Conservation (phyloP, 345 rosid species). For the Salix suchowensis region DNA sequence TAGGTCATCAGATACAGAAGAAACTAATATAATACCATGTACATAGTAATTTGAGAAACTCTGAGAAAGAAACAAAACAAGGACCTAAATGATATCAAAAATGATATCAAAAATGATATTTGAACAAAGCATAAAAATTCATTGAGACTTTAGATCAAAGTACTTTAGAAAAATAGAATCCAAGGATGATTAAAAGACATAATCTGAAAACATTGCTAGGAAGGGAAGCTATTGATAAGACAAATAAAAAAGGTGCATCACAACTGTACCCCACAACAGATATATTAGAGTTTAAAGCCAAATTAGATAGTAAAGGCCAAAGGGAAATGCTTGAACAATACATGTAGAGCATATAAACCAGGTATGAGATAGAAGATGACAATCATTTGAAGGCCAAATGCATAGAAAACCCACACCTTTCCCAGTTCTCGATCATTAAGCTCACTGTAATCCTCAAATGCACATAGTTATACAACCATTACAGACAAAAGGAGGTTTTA, state of each 20-base stretch:
- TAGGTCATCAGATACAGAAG: constrained; percentile 23
- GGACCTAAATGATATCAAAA: not conserved
- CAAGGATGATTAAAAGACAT: not conserved
- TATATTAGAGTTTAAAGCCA: not conserved
- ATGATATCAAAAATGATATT: not conserved
- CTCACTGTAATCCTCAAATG: too few relatives aligned
- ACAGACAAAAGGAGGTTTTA: too few relatives aligned
- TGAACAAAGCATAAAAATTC: not conserved
- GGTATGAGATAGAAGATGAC: not conserved
- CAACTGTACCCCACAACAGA: not conserved
- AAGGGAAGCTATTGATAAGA: not conserved
- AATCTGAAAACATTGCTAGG: not conserved
- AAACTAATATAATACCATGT: not conserved
- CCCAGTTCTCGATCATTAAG: too few relatives aligned
- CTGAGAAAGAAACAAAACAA: not conserved
- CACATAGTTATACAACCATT: too few relatives aligned
- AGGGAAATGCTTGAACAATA: not conserved
- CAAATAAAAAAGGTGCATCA: not conserved
- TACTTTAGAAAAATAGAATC: not conserved
- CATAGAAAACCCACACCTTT: not conserved
- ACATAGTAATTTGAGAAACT: not conserved
- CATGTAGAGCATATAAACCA: not conserved
- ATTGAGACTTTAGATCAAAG: not conserved
- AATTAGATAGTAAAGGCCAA: not conserved
- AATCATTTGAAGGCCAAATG: not conserved